These are phyloP conservation scores for Skeletonema tropicum DNA, from an alignment of 108 stramenopile species.

Conservation along the genomic window DNA sequence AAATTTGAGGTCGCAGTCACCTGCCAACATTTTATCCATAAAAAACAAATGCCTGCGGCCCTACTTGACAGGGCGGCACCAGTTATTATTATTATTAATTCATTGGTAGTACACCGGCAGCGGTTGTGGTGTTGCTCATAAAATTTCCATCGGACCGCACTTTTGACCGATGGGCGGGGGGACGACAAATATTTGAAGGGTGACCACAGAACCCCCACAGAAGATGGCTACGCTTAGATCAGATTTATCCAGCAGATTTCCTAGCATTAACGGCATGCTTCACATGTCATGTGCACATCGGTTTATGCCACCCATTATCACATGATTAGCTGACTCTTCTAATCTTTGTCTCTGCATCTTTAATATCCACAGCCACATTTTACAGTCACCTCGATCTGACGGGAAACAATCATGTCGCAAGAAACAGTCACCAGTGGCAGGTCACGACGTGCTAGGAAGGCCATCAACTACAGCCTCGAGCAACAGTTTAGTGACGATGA, in stretches of 20 bases:
- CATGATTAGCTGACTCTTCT: neutral
- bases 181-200: neutral
- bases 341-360: neutral
- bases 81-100: neutral
- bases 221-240: neutral
- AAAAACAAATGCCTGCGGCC: neutral
- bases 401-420: constrained; percentile 4
- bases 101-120: neutral
- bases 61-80: neutral
- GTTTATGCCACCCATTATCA: neutral
- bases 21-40: neutral
- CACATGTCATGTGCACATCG: neutral
- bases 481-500: constrained; percentile 85
- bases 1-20: constrained; percentile 1
- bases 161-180: neutral
- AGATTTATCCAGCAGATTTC: too few species aligned
- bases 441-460: constrained; percentile 55
- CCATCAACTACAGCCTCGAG: constrained; percentile 74
- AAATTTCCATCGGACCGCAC: neutral
- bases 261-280: too few species aligned
- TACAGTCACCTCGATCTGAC: neutral
- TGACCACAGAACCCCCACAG: neutral
- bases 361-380: neutral
- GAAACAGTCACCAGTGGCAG: constrained; percentile 3
- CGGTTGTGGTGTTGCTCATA: neutral